Evolutionary conservation across 805 yeast species (phyloP), one percentile per base, ranked within the genome.

Genomic region (Wickerhamomyces strasburgensis): DNA sequence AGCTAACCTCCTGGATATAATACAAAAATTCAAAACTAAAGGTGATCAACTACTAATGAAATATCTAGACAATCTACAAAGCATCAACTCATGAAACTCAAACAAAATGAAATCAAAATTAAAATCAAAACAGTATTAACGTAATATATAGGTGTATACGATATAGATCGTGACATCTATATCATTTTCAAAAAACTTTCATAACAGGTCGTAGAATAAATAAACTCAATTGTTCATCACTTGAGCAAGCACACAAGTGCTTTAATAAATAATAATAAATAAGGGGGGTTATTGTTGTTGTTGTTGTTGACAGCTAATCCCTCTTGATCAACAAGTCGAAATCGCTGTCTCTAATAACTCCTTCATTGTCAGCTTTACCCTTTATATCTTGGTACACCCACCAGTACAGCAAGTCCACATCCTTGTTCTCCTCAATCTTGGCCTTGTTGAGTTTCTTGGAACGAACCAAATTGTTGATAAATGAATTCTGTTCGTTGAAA

Each of bases 361-460:
- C 37, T 27, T 31, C 40, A 42, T 21, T 21, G 28, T 37, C 43
- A 7, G 49, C 49, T 13, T 29, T 27, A 9, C 35, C 35, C 14
- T 43, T 42, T 26, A 45, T 29, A 1, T 40, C 43, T 15, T 45
- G 46, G 29, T 45, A 45, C 21, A 45, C 18, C 25, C 39, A 43
- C 31, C 26, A 45, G 35, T 42, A 45, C 43, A 45, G 33, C 29
- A 45, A 45, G 6, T 38, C 39, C 3, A 35, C 35, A 27, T 45
- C 49, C 37, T 43, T 43, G 37, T 43, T 43, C 25, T 11, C 11
- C 7, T 11, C 11, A 21, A 21, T 8, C 25, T 21, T 21, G 10
- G 10, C 25, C 25, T 21, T 21, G 25, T 21, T 21, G 25, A 11
- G 11, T 21, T 21, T 21, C 25, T 21, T 21, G 7, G n/a, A n/a